Evolutionary conservation across 225 moss, liverwort and hornwort species (phyloP), one percentile per base, ranked within the genome.

Genomic region (Sphagnum contortum): DNA sequence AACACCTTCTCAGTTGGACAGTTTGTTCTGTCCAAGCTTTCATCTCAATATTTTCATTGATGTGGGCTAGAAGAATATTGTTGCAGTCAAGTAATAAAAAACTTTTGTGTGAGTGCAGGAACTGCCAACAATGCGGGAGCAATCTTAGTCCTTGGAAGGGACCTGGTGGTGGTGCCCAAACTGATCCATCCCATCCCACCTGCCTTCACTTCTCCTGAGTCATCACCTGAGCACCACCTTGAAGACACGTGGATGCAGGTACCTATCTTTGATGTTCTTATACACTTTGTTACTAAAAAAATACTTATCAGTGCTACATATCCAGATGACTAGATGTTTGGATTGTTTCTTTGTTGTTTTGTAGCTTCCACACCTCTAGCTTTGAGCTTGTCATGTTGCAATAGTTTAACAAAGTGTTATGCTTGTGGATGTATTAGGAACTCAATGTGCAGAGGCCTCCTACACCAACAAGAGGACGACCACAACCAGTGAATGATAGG

Each of bases 241-340:
- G 89, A 92, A 64, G 91, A 92, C 61, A 92, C 89, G 12, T 92
- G 91, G 90, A 85, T 87, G 88, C 90, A 90, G 89, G 87, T 84
- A 59, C 29, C 29, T 45, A 2, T 8, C 4, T 59, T 29, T 29
- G 29, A 29, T 29, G 29, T 29, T 29, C 29, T 29, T 29, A 29
- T 29, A 29, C 29, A 29, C 29, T 29, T 29, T 29, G 29, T 0
- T 29, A 29, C 29, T 29, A 29, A 29, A 29, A 29, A 29, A 29
- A 29, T 0, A 29, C 29, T 29, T 29, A 29, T 29, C 29, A 29
- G 29, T 29, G 29, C 29, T 29, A 29, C 29, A 29, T 29, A 29
- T 29, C 29, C 29, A 29, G 29, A 29, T 29, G 29, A 29, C 29
- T 29, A 29, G 29, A 29, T 29, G 29, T 29, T 29, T 29, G 29